These are phyloP conservation scores for Corchorus capsularis DNA, from an alignment of 345 rosid genomes.

Conservation along the genomic window DNA sequence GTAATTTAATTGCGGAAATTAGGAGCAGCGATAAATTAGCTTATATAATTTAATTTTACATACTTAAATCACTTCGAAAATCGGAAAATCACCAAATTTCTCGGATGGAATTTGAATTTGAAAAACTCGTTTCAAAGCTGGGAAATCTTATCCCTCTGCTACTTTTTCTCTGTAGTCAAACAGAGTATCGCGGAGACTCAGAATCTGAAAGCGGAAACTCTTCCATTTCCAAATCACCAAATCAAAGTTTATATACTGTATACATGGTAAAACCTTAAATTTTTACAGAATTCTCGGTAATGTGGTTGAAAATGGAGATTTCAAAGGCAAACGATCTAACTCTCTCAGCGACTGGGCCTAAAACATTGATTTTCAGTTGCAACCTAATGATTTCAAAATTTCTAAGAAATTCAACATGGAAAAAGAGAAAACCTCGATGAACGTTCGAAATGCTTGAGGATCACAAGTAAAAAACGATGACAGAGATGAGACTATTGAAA, in stretches of 20 bases:
- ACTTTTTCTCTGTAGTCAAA: slow-evolving; percentile 4
- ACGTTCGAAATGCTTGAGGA: not conserved
- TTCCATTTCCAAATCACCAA: not conserved
- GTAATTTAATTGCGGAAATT: slow-evolving; percentile 1
- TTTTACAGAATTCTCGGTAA: not conserved
- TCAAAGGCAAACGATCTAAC: not conserved
- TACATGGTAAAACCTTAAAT: too few relatives aligned
- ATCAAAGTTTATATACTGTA: not conserved
- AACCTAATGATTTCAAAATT: not conserved
- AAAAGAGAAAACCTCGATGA: not conserved
- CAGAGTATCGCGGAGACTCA: slow-evolving; percentile 3
- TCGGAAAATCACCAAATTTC: not conserved
- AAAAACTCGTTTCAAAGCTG: not conserved
- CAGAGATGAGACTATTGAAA: slow-evolving; percentile 1
- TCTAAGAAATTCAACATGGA: not conserved
- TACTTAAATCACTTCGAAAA: not conserved
- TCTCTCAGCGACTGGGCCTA: not conserved
- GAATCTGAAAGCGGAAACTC: not conserved
- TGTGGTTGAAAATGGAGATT: not conserved
- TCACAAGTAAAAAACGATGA: slow-evolving; percentile 1
- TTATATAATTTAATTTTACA: not conserved
- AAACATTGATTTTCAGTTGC: not conserved
- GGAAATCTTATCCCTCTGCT: not conserved
- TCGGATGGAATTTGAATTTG: not conserved
- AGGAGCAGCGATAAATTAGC: not conserved